phyloP scores from a whole-genome alignment of 2,329 filamentous ascomycete species.

The Juglanconis juglandina region DNA sequence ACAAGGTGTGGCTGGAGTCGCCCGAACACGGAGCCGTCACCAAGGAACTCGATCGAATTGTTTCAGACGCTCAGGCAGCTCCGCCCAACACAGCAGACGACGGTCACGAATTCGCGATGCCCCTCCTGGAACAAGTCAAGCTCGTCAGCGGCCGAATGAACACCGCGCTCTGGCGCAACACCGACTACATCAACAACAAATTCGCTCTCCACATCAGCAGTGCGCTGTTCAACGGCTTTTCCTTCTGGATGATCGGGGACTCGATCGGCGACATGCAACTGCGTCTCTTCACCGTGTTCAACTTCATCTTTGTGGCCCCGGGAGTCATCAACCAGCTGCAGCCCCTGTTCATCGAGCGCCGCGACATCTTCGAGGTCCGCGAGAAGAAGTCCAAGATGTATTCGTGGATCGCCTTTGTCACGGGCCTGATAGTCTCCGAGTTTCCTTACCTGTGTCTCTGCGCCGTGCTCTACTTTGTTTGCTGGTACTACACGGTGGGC shows the following conservation, averaged over 20 bases:
- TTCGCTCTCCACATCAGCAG: constrained; percentile 55
- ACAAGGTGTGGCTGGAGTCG: constrained; percentile 59
- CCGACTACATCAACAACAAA: constrained; percentile 75
- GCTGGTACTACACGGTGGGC: constrained; percentile 64
- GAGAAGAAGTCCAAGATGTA: constrained; percentile 73
- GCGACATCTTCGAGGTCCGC: constrained; percentile 72
- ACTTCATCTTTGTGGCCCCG: constrained; percentile 72
- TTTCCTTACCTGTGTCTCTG: constrained; percentile 67
- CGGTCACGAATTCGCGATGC: constrained; percentile 69
- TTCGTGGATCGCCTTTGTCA: constrained; percentile 71
- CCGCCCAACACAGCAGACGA: constrained; percentile 20
- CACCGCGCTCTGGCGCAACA: constrained; percentile 80
- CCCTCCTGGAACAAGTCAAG: constrained; percentile 62
- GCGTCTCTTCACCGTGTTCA: constrained; percentile 71
- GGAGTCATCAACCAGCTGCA: constrained; percentile 69
- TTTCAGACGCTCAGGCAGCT: constrained; percentile 40
- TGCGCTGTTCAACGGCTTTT: constrained; percentile 71
- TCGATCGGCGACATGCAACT: constrained; percentile 70
- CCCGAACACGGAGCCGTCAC: constrained; percentile 49
- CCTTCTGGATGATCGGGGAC: constrained; percentile 56
- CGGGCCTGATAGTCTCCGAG: constrained; percentile 69
- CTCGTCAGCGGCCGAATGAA: constrained; percentile 68
- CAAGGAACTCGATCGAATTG: constrained; percentile 62
- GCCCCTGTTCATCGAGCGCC: constrained; percentile 72
- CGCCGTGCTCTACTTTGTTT: constrained; percentile 59